A percentile compares a stretch with the other conserved stretches of the same genome.
These are phyloP conservation scores for Scortechinia acanthostroma DNA, from an alignment of 2,329 filamentous ascomycete species.

Conservation along the genomic window DNA sequence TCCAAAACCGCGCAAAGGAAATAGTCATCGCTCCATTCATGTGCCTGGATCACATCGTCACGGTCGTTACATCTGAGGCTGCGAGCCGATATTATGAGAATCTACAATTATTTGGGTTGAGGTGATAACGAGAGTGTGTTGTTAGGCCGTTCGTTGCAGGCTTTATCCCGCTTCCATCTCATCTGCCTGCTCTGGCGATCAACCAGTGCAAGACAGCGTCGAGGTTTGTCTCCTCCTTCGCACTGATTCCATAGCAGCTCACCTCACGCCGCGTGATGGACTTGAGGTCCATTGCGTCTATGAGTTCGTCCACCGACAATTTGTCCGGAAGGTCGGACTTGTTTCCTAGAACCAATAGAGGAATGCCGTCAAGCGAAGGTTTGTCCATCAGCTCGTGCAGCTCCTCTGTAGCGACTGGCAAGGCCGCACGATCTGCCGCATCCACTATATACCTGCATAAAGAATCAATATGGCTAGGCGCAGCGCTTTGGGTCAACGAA, in stretches of 20 bases:
- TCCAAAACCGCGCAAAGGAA: not conserved
- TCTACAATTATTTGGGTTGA: not conserved
- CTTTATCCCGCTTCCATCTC: too few species aligned
- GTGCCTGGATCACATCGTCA: not conserved
- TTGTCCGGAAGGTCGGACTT: constrained; percentile 93
- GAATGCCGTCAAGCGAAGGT: constrained; percentile 78
- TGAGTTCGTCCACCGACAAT: constrained; percentile 86
- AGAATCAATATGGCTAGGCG: too few species aligned
- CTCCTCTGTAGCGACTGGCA: constrained; percentile 84
- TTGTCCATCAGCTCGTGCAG: constrained; percentile 83
- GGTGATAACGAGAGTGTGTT: not conserved
- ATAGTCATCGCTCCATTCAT: too few species aligned
- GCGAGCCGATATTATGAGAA: not conserved
- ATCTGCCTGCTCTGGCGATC: constrained; percentile 79
- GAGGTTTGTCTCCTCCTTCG: constrained; percentile 96
- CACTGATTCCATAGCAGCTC: constrained; percentile 96
- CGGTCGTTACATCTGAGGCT: not conserved
- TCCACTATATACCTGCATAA: constrained; percentile 84
- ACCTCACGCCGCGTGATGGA: constrained; percentile 86
- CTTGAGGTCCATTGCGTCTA: constrained; percentile 85
- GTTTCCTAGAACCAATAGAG: constrained; percentile 88
- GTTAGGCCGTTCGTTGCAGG: too few species aligned
- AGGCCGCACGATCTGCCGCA: constrained; percentile 74
- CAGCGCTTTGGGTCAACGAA: too few species aligned
- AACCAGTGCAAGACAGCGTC: constrained; percentile 95